Evolutionary conservation across 163 green algal genomes (phyloP), one percentile per base, ranked within the genome.

Genomic region (Volvox carteri): DNA sequence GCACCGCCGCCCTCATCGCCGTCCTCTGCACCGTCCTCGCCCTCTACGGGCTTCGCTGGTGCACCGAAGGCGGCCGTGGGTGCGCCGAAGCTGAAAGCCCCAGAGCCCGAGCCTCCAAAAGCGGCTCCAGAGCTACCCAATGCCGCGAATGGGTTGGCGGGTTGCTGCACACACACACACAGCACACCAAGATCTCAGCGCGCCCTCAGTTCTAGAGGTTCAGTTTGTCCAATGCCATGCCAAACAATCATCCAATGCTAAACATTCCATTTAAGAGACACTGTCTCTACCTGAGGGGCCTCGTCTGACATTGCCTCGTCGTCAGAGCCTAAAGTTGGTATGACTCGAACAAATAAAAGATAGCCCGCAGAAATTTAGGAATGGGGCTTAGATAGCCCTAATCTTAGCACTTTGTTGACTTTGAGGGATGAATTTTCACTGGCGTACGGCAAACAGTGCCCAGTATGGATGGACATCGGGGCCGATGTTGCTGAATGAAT

Each of bases 111-210:
- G 28, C 79, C 85, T 77, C 87, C 86, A 23, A 78, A 86, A 2
- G 68, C 48, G 2, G 85, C 81, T 1, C 70, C 84, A 78, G 84
- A 73, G 70, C 46, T 85, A 4, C 91, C 91, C 0, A 94, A 56
- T 23, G 91, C 89, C 12, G 91, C 91, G 78, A 94, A 94, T 25
- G 91, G 91, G 68, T 94, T 94, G 68, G 84, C 73, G 33, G 84
- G 72, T 33, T 58, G 42, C 73, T 80, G 73, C 73, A 28, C 25
- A 23, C 73, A 28, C 25, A 23, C 73, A 80, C 73, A 78, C 70
- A 54, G 3, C 8, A 52, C 39, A 78, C 37, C 70, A 78, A 56
- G 70, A 78, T 78, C 70, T 78, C 39, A 78, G 70, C 60, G 19
- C 54, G 28, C 54, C 25, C 28, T 23, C 54, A 65, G 54, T 23